Evolutionary conservation across 768 basidiomycete species (phyloP).

Genomic region (Boletus eberwhitei): DNA sequence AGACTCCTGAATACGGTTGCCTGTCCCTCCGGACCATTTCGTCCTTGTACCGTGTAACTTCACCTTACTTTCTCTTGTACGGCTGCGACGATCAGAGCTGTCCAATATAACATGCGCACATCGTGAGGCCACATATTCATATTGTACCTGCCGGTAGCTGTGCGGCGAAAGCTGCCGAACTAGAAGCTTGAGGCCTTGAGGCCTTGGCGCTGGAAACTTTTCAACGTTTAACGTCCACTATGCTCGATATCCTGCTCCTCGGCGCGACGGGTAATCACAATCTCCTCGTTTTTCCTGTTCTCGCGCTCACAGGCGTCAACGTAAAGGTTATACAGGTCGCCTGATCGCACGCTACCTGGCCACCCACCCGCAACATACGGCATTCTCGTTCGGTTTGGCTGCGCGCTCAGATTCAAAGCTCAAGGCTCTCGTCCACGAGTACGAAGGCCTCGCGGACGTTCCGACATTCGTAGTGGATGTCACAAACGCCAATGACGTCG

Average conservation of each 20-base stretch:
- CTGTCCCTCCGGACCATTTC: background rate
- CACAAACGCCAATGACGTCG: slow-evolving; percentile 48
- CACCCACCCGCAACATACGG: slow-evolving; percentile 52
- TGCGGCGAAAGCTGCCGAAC: slow-evolving; percentile 4
- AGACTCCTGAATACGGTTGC: slow-evolving; percentile 1
- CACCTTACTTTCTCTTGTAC: background rate
- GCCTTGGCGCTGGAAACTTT: background rate
- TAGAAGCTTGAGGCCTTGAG: too few relatives aligned
- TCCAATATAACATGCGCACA: slow-evolving; percentile 5
- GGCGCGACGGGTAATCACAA: slow-evolving; percentile 56
- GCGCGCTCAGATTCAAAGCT: slow-evolving; percentile 68
- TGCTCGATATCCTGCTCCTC: slow-evolving; percentile 61
- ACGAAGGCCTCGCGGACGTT: slow-evolving; percentile 41
- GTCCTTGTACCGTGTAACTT: background rate
- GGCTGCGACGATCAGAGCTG: background rate
- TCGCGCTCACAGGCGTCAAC: slow-evolving; percentile 9
- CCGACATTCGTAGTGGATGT: slow-evolving; percentile 57
- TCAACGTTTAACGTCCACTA: slow-evolving; percentile 20
- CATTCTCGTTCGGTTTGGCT: slow-evolving; percentile 66
- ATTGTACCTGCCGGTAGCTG: slow-evolving; percentile 1
- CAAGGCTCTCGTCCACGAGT: slow-evolving; percentile 45
- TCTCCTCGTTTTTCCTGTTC: background rate
- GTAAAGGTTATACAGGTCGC: slow-evolving; percentile 62
- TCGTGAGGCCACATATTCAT: slow-evolving; percentile 11
- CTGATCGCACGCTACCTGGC: slow-evolving; percentile 67